These are phyloP conservation scores for Phlegmacium glaucopus DNA, from an alignment of 768 basidiomycete species.

Conservation along the genomic window DNA sequence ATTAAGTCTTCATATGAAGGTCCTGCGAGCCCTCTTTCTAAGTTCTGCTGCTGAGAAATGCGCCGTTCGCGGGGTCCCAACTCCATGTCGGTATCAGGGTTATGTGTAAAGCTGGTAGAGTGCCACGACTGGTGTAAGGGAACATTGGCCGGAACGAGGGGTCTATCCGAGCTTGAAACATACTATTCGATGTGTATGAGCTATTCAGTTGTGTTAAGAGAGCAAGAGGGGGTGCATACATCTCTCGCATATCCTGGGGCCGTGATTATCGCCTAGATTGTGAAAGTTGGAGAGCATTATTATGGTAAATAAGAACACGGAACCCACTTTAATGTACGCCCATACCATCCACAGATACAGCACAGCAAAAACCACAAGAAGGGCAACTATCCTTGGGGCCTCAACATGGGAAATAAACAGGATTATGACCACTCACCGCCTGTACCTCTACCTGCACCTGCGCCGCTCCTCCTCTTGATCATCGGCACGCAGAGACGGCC, in stretches of 20 bases:
- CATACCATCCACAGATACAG: conserved; percentile 72
- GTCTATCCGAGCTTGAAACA: conserved; percentile 14
- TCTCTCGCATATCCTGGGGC: conserved; percentile 68
- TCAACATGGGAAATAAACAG: not conserved
- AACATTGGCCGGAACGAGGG: conserved; percentile 11
- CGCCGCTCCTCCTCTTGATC: conserved; percentile 43
- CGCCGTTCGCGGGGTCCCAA: conserved; percentile 5
- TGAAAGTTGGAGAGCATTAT: not conserved
- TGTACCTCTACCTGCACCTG: conserved; percentile 44
- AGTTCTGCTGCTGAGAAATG: conserved; percentile 6
- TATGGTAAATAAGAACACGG: not conserved
- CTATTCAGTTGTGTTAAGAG: not conserved
- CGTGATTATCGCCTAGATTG: conserved; percentile 54
- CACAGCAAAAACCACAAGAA: conserved; percentile 60
- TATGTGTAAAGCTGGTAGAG: conserved; percentile 7
- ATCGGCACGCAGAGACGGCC: conserved; percentile 68
- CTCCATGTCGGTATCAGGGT: conserved; percentile 9
- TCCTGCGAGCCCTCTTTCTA: conserved; percentile 33
- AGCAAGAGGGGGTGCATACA: conserved; percentile 35
- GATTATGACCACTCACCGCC: conserved; percentile 58
- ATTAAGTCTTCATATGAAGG: conserved; percentile 40
- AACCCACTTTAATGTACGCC: conserved; percentile 70
- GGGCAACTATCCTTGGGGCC: conserved; percentile 47
- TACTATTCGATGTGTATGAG: conserved; percentile 8
- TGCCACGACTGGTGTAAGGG: conserved; percentile 15